A percentile compares a stretch with the other conserved stretches of the same genome.
Evolutionary conservation across 1,284 basidiomycete species (phyloP).

Genomic region (Cutaneotrichosporon cutaneum): DNA sequence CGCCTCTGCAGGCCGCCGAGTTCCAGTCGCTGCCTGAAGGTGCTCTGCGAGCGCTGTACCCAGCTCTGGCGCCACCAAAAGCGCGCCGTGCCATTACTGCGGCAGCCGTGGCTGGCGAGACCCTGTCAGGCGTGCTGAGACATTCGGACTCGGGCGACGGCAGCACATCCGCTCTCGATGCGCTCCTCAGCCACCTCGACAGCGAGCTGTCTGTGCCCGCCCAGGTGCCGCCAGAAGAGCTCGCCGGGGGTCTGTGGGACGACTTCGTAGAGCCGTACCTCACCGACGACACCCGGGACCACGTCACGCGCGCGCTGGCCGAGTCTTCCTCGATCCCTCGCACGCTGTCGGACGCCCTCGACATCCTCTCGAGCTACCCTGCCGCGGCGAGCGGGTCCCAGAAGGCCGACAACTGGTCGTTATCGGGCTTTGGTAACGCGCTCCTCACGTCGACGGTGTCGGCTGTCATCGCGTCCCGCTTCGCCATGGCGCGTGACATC

Average conservation of each 20-base stretch:
- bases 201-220: conserved; percentile 21
- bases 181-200: conserved; percentile 27
- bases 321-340: conserved; percentile 21
- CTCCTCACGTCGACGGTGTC: conserved; percentile 43
- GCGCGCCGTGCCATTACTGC: conserved; percentile 32
- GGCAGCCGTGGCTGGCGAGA: conserved; percentile 34
- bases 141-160: conserved; percentile 37
- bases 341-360: conserved; percentile 31
- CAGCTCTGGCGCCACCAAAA: conserved; percentile 31
- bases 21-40: conserved; percentile 34
- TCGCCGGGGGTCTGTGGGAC: conserved; percentile 30
- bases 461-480: conserved; percentile 38
- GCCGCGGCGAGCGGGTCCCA: neutral
- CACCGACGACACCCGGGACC: conserved; percentile 27
- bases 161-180: conserved; percentile 36
- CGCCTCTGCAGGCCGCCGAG: conserved; percentile 22
- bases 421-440: conserved; percentile 45
- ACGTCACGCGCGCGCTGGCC: conserved; percentile 29
- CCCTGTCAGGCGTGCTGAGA: conserved; percentile 23
- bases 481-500: conserved; percentile 42
- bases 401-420: conserved; percentile 21
- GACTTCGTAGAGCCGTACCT: conserved; percentile 36
- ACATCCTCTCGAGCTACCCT: conserved; percentile 26
- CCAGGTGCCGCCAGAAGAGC: conserved; percentile 30
- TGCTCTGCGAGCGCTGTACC: conserved; percentile 29